Evolutionary conservation across 257 asterid genomes (phyloP).

Genomic region (Coffea eugenioides): DNA sequence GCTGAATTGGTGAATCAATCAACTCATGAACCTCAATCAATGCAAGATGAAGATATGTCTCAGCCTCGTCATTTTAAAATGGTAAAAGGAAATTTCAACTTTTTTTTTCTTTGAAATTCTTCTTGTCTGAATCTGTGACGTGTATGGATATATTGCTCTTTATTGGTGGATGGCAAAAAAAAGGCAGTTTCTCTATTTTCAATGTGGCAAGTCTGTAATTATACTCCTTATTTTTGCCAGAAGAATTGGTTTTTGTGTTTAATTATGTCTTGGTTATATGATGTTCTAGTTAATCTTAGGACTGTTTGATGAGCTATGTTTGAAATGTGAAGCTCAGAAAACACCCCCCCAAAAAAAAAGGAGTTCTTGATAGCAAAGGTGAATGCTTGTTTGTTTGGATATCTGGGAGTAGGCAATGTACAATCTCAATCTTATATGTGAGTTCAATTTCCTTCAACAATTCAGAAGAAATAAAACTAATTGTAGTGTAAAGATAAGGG

Average conservation of each 20-base stretch:
- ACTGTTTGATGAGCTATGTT: not conserved
- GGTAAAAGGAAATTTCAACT: not conserved
- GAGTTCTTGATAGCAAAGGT: not conserved
- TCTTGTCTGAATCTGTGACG: not conserved
- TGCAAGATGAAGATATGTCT: constrained; percentile 9
- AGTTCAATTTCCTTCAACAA: not conserved
- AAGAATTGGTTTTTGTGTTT: not conserved
- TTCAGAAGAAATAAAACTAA: too few species aligned
- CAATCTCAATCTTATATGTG: not conserved
- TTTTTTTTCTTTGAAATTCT: not conserved
- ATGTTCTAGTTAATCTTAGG: not conserved
- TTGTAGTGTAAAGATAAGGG: too few species aligned
- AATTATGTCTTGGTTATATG: not conserved
- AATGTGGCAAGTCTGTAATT: not conserved
- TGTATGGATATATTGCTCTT: not conserved
- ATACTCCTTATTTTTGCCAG: not conserved
- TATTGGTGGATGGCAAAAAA: not conserved
- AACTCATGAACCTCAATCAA: constrained; percentile 13
- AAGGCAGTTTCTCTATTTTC: not conserved
- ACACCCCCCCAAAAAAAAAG: not conserved
- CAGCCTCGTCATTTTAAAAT: constrained; percentile 4
- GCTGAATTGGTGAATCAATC: constrained; percentile 16
- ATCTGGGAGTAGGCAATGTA: not conserved
- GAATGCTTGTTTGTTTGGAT: not conserved
- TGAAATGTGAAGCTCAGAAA: not conserved